Evolutionary conservation across 352 stramenopile species (phyloP), one percentile per base, ranked within the genome.

Genomic region (Pythium monospermum): DNA sequence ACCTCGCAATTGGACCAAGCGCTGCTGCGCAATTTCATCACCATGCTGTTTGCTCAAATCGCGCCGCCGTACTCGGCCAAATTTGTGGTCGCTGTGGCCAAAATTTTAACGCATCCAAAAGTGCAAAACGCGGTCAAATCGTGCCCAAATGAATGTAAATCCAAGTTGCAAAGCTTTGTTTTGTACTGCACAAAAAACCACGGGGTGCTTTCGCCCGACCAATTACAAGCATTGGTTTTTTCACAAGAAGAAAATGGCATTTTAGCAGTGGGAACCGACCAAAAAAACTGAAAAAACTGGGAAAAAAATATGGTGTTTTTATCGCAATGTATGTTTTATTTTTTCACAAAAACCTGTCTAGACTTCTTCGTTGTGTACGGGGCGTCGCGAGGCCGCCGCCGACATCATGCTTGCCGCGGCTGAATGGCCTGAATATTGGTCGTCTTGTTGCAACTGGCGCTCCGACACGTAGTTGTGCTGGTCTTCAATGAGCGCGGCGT

Each of bases 1-100:
- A 91, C 77, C 3, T 44, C 84, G 12, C 79, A 91, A 38, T 62
- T 94, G 6, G 83, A 94, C 53, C 83, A 94, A 49, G 81, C 83
- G 8, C 57, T 94, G 30, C 63, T 94, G 13, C 81, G 83, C 37
- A 88, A 92, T 64, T 94, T 94, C 44, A 76, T 92, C 47, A 84
- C 81, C 16, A 80, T 89, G 67, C 54, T 94, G 2, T 83, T 91
- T 26, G 68, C 64, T 4, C 81, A 78, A 22, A 82, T 94, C 26
- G 73, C 77, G 10, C 73, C 77, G 8, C 83, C 83, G 11, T 94
- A 84, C 51, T 94, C 83, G 45, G 56, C 65, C 21, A 85, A 87
- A 57, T 92, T 94, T 40, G 69, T 85, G 13, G 57, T 71, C 12
- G 83, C 71, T 8, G 62, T 89, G 50, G 71, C 75, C 4, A 81